These are phyloP conservation scores for Aspergillus cavernicola DNA, from an alignment of 495 filamentous ascomycete species.

Conservation along the genomic window DNA sequence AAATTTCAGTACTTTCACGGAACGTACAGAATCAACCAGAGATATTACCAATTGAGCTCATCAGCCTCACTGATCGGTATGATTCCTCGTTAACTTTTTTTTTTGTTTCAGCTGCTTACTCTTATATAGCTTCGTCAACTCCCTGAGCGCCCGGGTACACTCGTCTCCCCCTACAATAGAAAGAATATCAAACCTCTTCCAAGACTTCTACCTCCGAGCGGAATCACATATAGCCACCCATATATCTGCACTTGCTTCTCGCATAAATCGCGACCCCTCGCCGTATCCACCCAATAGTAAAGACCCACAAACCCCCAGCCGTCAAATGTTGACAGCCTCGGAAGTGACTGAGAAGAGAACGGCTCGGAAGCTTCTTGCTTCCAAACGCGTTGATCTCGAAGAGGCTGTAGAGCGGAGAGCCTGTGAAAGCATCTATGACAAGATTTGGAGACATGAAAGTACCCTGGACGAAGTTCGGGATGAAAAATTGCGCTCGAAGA, in stretches of 20 bases:
- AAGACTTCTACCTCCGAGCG: slow-evolving; percentile 87
- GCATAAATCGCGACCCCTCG: slow-evolving; percentile 62
- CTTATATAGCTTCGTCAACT: slow-evolving; percentile 76
- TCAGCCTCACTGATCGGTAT: slow-evolving; percentile 84
- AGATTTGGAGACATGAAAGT: slow-evolving; percentile 85
- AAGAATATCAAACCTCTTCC: slow-evolving; percentile 79
- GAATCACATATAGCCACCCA: slow-evolving; percentile 83
- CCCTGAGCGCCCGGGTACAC: slow-evolving; percentile 82
- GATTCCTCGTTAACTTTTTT: slow-evolving; percentile 1
- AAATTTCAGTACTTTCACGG: slow-evolving; percentile 37
- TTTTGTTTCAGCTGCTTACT: slow-evolving; percentile 1
- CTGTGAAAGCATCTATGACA: slow-evolving; percentile 81
- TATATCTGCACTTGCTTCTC: slow-evolving; percentile 73
- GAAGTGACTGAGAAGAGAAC: slow-evolving; percentile 78
- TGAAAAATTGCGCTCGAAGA: slow-evolving; percentile 91
- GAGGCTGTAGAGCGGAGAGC: slow-evolving; percentile 88
- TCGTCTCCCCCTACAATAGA: slow-evolving; percentile 79
- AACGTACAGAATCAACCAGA: slow-evolving; percentile 64
- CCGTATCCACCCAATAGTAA: slow-evolving; percentile 36
- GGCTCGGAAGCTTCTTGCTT: slow-evolving; percentile 70
- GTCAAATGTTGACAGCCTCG: slow-evolving; percentile 88
- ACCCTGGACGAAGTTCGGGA: slow-evolving; percentile 94
- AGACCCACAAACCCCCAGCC: slow-evolving; percentile 45
- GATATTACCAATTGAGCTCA: slow-evolving; percentile 87
- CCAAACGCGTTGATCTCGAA: slow-evolving; percentile 72